Evolutionary conservation across 2,329 filamentous ascomycete species (phyloP).

Genomic region (Aspergillus pseudoviridinutans): DNA sequence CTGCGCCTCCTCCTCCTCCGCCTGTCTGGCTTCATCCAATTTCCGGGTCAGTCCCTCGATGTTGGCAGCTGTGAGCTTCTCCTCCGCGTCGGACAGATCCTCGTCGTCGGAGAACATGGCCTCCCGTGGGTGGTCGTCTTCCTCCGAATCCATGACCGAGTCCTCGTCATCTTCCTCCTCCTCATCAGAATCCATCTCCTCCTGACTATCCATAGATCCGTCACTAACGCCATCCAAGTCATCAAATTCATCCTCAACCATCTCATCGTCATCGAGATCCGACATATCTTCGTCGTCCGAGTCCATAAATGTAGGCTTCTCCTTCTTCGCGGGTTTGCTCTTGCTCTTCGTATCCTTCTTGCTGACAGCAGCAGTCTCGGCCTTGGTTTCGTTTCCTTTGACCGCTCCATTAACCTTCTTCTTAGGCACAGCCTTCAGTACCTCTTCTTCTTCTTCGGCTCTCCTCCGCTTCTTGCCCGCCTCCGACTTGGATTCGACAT

Average conservation of each 20-base stretch:
- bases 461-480: slow-evolving; percentile 64
- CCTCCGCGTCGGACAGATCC: slow-evolving; percentile 80
- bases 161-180: slow-evolving; percentile 56
- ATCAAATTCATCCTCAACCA: slow-evolving; percentile 47
- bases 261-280: slow-evolving; percentile 32
- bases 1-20: slow-evolving; percentile 77
- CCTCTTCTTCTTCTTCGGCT: slow-evolving; percentile 42
- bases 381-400: slow-evolving; percentile 33
- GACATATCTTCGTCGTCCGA: slow-evolving; percentile 35
- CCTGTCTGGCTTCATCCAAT: slow-evolving; percentile 70
- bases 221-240: slow-evolving; percentile 39
- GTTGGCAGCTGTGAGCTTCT: slow-evolving; percentile 90
- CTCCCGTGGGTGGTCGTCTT: slow-evolving; percentile 52
- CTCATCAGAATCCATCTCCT: slow-evolving; percentile 51
- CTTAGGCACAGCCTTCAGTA: slow-evolving; percentile 35
- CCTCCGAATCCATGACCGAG: slow-evolving; percentile 68
- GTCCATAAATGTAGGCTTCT: slow-evolving; percentile 30
- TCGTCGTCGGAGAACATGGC: slow-evolving; percentile 95
- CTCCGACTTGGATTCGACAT: slow-evolving; percentile 55
- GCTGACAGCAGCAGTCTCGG: slow-evolving; percentile 22
- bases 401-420: slow-evolving; percentile 37
- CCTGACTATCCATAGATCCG: slow-evolving; percentile 47
- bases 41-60: slow-evolving; percentile 87
- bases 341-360: slow-evolving; percentile 24
- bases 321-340: slow-evolving; percentile 22